phyloP scores from a whole-genome alignment of 805 yeast species.

The Starmerella sirachaensis region DNA sequence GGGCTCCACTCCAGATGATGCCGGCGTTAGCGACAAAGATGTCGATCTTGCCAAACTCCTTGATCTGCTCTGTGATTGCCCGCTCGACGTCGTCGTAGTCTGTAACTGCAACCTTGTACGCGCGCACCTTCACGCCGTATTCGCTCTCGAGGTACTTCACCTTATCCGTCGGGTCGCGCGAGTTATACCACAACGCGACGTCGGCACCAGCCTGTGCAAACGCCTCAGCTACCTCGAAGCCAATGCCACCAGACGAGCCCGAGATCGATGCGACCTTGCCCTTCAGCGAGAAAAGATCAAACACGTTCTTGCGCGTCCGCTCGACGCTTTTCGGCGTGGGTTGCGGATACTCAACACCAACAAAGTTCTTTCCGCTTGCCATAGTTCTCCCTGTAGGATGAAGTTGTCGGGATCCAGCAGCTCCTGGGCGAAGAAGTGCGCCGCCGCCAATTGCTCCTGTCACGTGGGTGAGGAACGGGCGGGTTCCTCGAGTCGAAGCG shows the following conservation, averaged over 20 bases:
- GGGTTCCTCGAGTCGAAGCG: no score
- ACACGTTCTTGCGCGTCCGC: constrained; percentile 16
- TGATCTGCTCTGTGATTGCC: constrained; percentile 39
- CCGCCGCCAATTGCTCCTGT: no score
- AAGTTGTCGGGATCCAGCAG: no score
- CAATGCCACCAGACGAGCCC: constrained; percentile 81
- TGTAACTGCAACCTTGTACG: constrained; percentile 50
- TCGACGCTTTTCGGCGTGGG: constrained; percentile 18
- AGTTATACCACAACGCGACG: constrained; percentile 57
- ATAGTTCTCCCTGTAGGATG: no score
- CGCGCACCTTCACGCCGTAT: constrained; percentile 51
- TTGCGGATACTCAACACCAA: constrained; percentile 19
- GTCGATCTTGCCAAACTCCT: constrained; percentile 72
- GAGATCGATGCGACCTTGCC: constrained; percentile 77
- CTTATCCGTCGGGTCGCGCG: constrained; percentile 47
- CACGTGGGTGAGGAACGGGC: no score
- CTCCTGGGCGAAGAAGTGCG: no score
- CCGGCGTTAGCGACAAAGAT: constrained; percentile 87
- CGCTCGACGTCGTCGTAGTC: constrained; percentile 40
- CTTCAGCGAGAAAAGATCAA: constrained; percentile 25
- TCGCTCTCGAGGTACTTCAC: constrained; percentile 43
- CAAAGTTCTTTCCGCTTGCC: constrained; percentile 8
- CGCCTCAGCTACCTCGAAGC: constrained; percentile 70
- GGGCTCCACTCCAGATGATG: constrained; percentile 67
- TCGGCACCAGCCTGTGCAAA: constrained; percentile 84